These are phyloP conservation scores for Citropsis articulata DNA, from an alignment of 345 rosid species.

Conservation along the genomic window DNA sequence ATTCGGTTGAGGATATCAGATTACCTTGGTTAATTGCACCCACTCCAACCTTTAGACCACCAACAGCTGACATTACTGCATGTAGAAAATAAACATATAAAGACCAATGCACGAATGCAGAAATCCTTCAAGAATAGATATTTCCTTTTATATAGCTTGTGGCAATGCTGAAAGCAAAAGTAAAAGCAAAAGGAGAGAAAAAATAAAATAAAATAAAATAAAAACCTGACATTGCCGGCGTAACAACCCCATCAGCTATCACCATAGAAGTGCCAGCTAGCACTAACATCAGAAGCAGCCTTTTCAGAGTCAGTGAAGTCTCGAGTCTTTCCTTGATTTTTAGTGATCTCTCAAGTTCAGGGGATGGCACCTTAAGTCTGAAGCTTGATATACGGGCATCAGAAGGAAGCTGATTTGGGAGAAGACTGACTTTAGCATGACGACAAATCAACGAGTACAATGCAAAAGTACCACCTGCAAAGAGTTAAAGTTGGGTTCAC, in stretches of 20 bases:
- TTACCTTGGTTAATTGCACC: slow-evolving; percentile 76
- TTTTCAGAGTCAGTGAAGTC: slow-evolving; percentile 67
- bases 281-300: slow-evolving; percentile 75
- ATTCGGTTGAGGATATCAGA: not conserved
- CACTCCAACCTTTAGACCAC: slow-evolving; percentile 88
- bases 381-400: slow-evolving; percentile 96
- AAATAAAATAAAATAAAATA: slow-evolving; percentile 11
- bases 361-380: slow-evolving; percentile 92
- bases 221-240: slow-evolving; percentile 99
- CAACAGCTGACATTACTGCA: slow-evolving; percentile 97
- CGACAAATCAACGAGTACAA: slow-evolving; percentile 94
- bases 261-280: slow-evolving; percentile 99
- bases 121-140: not conserved
- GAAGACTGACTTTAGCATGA: slow-evolving; percentile 94
- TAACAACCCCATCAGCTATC: slow-evolving; percentile 95
- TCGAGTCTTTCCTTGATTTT: slow-evolving; percentile 95
- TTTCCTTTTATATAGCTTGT: not conserved
- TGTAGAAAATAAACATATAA: slow-evolving; percentile 17
- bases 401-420: slow-evolving; percentile 95
- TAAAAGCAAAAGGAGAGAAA: not conserved
- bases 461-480: slow-evolving; percentile 95
- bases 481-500: not conserved
- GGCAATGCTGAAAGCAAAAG: not conserved
- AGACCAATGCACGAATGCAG: slow-evolving; percentile 8
- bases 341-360: slow-evolving; percentile 96